Evolutionary conservation across 169 alveolate species (phyloP).

Genomic region (Plasmodium ovale): DNA sequence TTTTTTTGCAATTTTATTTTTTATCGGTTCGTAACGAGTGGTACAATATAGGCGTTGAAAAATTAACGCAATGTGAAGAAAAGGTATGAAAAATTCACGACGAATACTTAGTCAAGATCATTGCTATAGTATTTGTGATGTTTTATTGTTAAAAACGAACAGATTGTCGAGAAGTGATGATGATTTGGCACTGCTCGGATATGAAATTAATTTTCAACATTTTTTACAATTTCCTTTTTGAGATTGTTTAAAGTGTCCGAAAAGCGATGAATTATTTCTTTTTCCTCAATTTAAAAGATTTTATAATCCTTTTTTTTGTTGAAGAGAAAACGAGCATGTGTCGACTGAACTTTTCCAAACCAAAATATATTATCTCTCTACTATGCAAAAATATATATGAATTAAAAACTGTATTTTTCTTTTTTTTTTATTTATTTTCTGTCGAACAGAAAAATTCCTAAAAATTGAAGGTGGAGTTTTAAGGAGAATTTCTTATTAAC

Average conservation of each 20-base stretch:
- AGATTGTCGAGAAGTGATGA: constrained; percentile 77
- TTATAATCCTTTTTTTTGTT: not conserved
- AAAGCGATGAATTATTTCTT: constrained; percentile 66
- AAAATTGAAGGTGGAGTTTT: no score
- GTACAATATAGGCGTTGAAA: constrained; percentile 64
- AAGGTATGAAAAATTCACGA: not conserved
- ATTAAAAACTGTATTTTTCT: no score
- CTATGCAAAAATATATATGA: no score
- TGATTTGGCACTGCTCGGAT: constrained; percentile 71
- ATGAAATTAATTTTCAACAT: constrained; percentile 32
- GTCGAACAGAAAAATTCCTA: no score
- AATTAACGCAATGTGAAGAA: constrained; percentile 6
- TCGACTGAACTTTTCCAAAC: constrained; percentile 73
- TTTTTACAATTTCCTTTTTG: constrained; percentile 9
- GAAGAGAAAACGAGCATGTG: constrained; percentile 54
- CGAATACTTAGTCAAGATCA: constrained; percentile 79
- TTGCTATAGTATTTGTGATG: constrained; percentile 78
- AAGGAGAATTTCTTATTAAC: no score
- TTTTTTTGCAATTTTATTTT: not conserved
- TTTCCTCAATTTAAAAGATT: no score
- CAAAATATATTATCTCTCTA: no score
- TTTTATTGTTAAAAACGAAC: constrained; percentile 71
- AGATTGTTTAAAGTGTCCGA: constrained; percentile 43
- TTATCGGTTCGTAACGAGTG: not conserved
- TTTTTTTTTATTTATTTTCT: no score